Evolutionary conservation across 768 basidiomycete species (phyloP), one percentile per base, ranked within the genome.

Genomic region (Mycena amicta): DNA sequence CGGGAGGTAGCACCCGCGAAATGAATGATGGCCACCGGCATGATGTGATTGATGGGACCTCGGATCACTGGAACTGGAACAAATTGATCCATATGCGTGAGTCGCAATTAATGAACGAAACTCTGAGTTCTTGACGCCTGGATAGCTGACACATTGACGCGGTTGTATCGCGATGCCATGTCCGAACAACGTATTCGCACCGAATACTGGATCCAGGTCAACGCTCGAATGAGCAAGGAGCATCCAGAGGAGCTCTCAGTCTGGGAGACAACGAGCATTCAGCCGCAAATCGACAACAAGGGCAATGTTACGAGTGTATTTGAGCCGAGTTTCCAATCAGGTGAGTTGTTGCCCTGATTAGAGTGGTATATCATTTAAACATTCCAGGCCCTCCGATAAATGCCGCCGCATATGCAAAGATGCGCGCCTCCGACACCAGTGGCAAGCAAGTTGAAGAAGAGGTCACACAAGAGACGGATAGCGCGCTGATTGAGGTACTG

Each of bases 21-120:
- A 59, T 59, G 62, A 67, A 66, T 33, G 41, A 31, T 3, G 64
- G 66, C 2, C 66, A 67, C 50, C 50, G 65, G 2, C 65, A 60
- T 40, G 65, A 67, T 30, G 50, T 40, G 11, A 26, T 66, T 12
- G 47, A 61, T 27, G 61, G 49, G 11, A n/a, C 41, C 8, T 50
- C 46, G 20, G 49, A 41, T 15, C 46, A 57, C 27, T 65, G 66
- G 62, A 64, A 64, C 45, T 64, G 52, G 41, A 50, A 16, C 15
- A 67, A 67, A 40, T 3, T 52, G 15, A 52, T 56, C 23, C 50
- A 41, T 5, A 27, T 53, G 39, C 16, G 41, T 45, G 43, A 6
- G 43, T 45, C 12, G 43, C 43, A 45, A 45, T 23, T 6, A 6
- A 23, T 45, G 33, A 15, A n/a, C n/a, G n/a, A n/a, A n/a, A n/a